Conservation (phyloP, 148 eudicot species). For the Cornus florida region DNA sequence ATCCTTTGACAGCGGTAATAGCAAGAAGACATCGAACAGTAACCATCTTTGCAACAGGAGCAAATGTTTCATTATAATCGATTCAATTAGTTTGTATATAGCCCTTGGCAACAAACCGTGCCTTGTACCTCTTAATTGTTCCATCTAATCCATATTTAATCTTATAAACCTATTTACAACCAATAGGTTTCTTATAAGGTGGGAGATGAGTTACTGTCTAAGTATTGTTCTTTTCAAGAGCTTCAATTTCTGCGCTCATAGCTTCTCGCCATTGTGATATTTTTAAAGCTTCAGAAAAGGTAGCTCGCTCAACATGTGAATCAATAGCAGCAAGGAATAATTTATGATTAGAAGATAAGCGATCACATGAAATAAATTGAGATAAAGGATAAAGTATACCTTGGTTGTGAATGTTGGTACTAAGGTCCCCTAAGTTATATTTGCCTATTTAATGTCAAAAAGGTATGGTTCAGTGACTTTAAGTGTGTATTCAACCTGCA, state of each 20-base stretch:
- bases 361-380: too few relatives aligned
- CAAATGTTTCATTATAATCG: neutral
- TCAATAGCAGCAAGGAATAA: too few relatives aligned
- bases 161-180: conserved; percentile 1
- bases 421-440: too few relatives aligned
- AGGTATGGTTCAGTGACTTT: too few relatives aligned
- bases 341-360: too few relatives aligned
- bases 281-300: too few relatives aligned
- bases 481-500: too few relatives aligned
- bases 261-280: too few relatives aligned
- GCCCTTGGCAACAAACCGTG: neutral
- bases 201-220: neutral
- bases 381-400: too few relatives aligned
- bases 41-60: neutral
- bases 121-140: neutral
- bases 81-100: neutral
- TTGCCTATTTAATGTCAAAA: too few relatives aligned
- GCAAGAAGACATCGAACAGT: neutral
- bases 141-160: neutral
- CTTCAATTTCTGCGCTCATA: neutral
- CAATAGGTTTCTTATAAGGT: neutral
- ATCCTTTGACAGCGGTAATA: neutral
- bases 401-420: too few relatives aligned
- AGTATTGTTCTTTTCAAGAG: neutral
- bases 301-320: too few relatives aligned